phyloP scores from a whole-genome alignment of 139 green algal genomes.

The Yamagishiella unicocca region DNA sequence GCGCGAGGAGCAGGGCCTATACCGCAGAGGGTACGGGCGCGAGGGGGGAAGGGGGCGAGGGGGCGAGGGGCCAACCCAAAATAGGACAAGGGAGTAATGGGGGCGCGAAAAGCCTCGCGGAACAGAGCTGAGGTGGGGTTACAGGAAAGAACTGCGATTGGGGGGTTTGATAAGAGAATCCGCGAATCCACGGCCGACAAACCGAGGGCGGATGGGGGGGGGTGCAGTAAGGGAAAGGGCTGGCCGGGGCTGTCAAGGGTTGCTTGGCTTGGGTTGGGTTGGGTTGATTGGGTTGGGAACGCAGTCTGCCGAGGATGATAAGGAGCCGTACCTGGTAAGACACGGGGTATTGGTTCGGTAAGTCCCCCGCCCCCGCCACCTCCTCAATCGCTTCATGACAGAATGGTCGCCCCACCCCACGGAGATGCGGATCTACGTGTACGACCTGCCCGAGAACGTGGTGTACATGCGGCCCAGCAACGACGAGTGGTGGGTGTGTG shows the following conservation, averaged over 20 bases:
- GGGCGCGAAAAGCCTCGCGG: no score
- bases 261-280: no score
- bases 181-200: no score
- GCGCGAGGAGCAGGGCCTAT: slow-evolving; percentile 35
- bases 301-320: background rate
- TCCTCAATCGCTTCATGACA: background rate
- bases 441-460: slow-evolving; percentile 5
- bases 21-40: background rate
- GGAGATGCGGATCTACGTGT: background rate
- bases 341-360: no score
- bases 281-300: background rate
- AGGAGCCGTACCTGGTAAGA: background rate
- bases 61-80: background rate
- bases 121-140: no score
- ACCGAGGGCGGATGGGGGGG: no score
- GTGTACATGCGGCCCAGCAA: background rate
- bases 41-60: background rate
- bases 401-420: slow-evolving; percentile 17
- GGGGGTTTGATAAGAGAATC: no score
- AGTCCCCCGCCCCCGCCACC: background rate
- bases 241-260: no score
- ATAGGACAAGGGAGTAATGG: no score
- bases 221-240: no score
- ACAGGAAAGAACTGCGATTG: no score
- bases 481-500: background rate